Evolutionary conservation across 2,329 filamentous ascomycete genomes (phyloP).

Genomic region (Incumbomyces delicatus): DNA sequence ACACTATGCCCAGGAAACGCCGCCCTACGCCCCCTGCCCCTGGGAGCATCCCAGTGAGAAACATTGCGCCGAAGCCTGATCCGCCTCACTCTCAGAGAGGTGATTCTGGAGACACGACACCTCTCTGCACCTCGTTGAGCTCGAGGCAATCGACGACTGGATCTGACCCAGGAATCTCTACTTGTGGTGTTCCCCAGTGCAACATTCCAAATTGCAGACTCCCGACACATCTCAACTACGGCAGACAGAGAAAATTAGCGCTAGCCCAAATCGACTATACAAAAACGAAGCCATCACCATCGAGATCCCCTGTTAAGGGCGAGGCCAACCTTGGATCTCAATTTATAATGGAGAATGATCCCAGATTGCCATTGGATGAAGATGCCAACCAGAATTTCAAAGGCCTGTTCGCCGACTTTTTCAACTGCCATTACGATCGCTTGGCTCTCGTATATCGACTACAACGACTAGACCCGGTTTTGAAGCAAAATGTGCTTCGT

Average conservation of each 20-base stretch:
- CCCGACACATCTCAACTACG: not conserved
- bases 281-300: not conserved
- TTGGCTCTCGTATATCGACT: not conserved
- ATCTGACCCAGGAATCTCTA: not conserved
- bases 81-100: not conserved
- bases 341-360: not conserved
- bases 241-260: not conserved
- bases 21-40: not conserved
- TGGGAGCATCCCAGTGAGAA: not conserved
- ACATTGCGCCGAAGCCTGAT: not conserved
- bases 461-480: not conserved
- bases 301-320: not conserved
- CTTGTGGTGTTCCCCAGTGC: slow-evolving; percentile 2
- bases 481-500: not conserved
- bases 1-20: not conserved
- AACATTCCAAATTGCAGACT: not conserved
- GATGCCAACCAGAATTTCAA: not conserved
- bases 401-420: not conserved
- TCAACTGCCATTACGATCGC: not conserved
- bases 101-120: not conserved
- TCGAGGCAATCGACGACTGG: not conserved
- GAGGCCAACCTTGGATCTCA: not conserved
- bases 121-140: not conserved
- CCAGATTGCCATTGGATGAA: not conserved
- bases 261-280: not conserved